A percentile compares a stretch with the other conserved stretches of the same genome.
These are phyloP conservation scores for Paraleonurus japonicus DNA, from an alignment of 257 asterid species.

Conservation along the genomic window DNA sequence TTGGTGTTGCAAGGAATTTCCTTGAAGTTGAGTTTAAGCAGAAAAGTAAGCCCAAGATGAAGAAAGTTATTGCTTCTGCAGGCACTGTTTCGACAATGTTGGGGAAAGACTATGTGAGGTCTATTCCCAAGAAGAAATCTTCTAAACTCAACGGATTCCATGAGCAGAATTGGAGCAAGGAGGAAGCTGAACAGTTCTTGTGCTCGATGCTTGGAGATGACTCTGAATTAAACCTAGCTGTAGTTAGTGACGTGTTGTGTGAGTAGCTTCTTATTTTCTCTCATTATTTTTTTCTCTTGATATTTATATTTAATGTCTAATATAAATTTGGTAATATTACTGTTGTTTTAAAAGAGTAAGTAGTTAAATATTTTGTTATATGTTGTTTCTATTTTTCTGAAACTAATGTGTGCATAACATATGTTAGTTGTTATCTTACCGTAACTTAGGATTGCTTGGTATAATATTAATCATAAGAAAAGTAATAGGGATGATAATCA, in stretches of 20 bases:
- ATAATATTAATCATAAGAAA: background rate
- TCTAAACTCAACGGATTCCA: constrained; percentile 38
- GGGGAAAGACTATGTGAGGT: constrained; percentile 86
- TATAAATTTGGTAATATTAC: background rate
- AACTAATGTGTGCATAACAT: background rate
- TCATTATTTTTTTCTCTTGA: background rate
- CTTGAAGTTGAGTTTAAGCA: constrained; percentile 36
- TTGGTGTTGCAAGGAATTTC: constrained; percentile 33
- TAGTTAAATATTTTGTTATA: background rate
- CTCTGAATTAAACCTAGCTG: constrained; percentile 58
- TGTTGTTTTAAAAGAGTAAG: background rate
- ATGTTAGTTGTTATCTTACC: background rate
- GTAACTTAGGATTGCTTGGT: background rate
- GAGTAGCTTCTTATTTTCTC: constrained; percentile 40
- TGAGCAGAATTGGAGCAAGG: constrained; percentile 48
- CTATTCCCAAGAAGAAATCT: constrained; percentile 53
- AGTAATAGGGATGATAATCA: background rate
- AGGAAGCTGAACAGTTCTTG: constrained; percentile 74
- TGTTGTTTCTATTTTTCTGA: background rate
- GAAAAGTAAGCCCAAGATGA: constrained; percentile 46
- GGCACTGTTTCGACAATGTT: constrained; percentile 71
- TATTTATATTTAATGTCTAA: background rate
- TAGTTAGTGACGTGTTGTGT: constrained; percentile 81
- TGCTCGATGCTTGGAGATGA: constrained; percentile 84
- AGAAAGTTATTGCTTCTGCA: constrained; percentile 70